phyloP scores from a whole-genome alignment of 2,329 filamentous ascomycete species.

The Hypomyces perniciosus region DNA sequence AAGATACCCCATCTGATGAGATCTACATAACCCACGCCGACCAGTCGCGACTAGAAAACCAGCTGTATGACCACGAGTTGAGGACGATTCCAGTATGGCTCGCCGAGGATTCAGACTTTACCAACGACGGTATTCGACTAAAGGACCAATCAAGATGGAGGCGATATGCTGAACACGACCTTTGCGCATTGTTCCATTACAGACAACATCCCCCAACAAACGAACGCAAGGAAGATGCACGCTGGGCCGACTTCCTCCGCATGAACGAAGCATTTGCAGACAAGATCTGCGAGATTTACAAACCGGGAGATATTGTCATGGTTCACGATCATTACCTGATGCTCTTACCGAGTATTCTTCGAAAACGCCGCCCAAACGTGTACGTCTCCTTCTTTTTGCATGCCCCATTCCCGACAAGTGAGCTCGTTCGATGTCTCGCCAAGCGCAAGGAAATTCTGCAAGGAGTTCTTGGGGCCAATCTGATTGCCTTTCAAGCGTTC shows the following conservation, averaged over 20 bases:
- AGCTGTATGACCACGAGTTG: conserved; percentile 66
- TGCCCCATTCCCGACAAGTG: conserved; percentile 88
- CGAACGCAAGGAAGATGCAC: conserved; percentile 67
- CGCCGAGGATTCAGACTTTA: conserved; percentile 64
- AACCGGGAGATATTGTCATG: conserved; percentile 83
- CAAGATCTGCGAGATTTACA: conserved; percentile 78
- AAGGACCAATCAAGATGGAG: conserved; percentile 83
- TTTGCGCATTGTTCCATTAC: conserved; percentile 92
- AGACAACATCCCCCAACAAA: conserved; percentile 86
- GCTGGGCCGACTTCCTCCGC: conserved; percentile 89
- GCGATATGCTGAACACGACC: conserved; percentile 79
- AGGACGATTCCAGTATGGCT: conserved; percentile 86
- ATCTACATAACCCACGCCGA: conserved; percentile 53
- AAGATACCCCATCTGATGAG: conserved; percentile 4
- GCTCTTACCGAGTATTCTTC: conserved; percentile 77
- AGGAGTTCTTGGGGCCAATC: conserved; percentile 80
- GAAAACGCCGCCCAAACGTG: conserved; percentile 77
- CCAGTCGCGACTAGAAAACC: conserved; percentile 63
- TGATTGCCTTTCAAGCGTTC: conserved; percentile 90
- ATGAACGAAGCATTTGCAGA: conserved; percentile 91
- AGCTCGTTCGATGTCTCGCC: conserved; percentile 83
- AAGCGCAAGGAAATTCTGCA: conserved; percentile 83
- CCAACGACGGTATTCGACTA: conserved; percentile 47
- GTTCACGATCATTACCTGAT: conserved; percentile 93
- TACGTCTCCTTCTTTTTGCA: conserved; percentile 93